Evolutionary conservation across 2,329 filamentous ascomycete genomes (phyloP).

Genomic region (Colletotrichum liaoningense): DNA sequence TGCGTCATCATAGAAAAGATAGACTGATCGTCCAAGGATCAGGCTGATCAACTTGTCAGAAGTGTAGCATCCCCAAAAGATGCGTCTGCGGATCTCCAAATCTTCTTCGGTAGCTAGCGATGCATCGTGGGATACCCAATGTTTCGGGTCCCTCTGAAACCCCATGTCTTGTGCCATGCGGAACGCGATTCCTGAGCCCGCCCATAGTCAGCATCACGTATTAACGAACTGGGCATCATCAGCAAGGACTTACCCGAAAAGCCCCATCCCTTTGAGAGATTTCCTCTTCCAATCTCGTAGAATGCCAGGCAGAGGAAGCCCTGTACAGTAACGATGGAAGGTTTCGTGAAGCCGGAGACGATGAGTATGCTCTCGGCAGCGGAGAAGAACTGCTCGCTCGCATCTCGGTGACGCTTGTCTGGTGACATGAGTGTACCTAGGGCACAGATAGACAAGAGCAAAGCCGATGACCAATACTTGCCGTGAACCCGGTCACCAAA

Average conservation of each 20-base stretch:
- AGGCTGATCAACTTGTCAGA: slow-evolving; percentile 42
- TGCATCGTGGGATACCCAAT: slow-evolving; percentile 38
- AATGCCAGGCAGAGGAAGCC: slow-evolving; percentile 42
- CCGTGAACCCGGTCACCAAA: slow-evolving; percentile 28
- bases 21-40: slow-evolving; percentile 35
- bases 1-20: slow-evolving; percentile 32
- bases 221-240: no score
- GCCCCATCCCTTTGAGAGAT: slow-evolving; percentile 43
- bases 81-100: slow-evolving; percentile 41
- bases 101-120: slow-evolving; percentile 39
- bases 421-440: slow-evolving; percentile 37
- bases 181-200: slow-evolving; percentile 41
- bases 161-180: slow-evolving; percentile 45
- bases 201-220: background rate
- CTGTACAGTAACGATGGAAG: slow-evolving; percentile 40
- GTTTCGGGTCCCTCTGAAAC: slow-evolving; percentile 41
- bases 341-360: slow-evolving; percentile 38
- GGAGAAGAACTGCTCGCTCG: slow-evolving; percentile 37
- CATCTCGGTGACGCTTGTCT: slow-evolving; percentile 5
- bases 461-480: slow-evolving; percentile 42
- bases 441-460: slow-evolving; percentile 41
- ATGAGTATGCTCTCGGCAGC: slow-evolving; percentile 43
- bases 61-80: slow-evolving; percentile 45
- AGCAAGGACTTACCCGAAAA: slow-evolving; percentile 39
- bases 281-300: slow-evolving; percentile 43